Evolutionary conservation across 1,284 basidiomycete species (phyloP), one percentile per base, ranked within the genome.

Genomic region (Irpex rosettiformis): DNA sequence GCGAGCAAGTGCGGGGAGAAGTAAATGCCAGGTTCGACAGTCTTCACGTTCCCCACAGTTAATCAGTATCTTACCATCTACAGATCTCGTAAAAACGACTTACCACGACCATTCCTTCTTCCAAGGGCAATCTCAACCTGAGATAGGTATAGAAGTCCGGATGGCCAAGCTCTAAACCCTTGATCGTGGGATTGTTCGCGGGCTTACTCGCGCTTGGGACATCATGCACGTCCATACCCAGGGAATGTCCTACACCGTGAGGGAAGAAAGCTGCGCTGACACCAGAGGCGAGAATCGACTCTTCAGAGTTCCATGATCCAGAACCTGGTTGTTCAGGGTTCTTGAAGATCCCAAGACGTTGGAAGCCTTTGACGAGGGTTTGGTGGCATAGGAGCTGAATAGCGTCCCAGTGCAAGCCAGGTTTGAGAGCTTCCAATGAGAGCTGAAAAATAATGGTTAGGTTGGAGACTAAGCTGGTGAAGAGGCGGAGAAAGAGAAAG

Each of bases 141-240:
- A 97, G 75, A 70, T 93, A 90, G 7, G 79, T 79, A 71, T 93
- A 94, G 58, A 95, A 86, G 62, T 78, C 82, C 51, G 80, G 77
- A 59, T 85, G 82, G 1, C 82, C 79, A n/a, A 81, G 70, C 4
- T 54, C 52, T 3, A 70, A 54, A 51, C 75, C 69, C 69, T 77
- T 72, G 56, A 84, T 78, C 4, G 80, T 81, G 1, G 73, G 66
- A 59, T 87, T 88, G 4, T 74, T 70, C 13, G 62, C 66, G 1
- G 90, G 89, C 65, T 85, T 88, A 65, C 86, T 88, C 21, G 87
- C 86, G 49, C 79, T 83, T 0, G 91, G 89, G 1, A 89, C 89
- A 67, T 93, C 94, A 67, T 94, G 93, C 3, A 95, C 93, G 71
- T 96, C 94, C 69, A 96, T 77, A 4, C 94, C 94, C 42, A 96